Evolutionary conservation across 2,329 filamentous ascomycete species (phyloP), one percentile per base, ranked within the genome.

Genomic region (Zymoseptoria tritici): DNA sequence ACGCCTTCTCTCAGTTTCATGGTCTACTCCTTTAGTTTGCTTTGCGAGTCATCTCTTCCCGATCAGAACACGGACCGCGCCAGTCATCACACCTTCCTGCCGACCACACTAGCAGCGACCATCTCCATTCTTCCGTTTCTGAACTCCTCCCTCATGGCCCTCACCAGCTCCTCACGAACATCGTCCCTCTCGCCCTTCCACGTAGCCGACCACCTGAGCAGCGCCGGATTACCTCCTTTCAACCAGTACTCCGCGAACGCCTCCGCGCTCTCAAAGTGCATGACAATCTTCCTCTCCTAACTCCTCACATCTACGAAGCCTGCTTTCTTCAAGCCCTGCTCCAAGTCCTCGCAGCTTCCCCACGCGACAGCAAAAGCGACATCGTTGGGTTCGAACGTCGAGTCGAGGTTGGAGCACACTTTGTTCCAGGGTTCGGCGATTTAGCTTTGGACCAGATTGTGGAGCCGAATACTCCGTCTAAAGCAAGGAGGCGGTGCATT

Each of bases 181-280:
- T 55, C 56, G 26, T 58, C 56, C 19, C 49, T 49, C 42, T 55
- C 54, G 11, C 58, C 53, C 8, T 55, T 60, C 58, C 60, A 62
- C 2, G 58, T 54, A 3, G 16, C 46, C 52, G 57, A 49, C 56
- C 57, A 55, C 11, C 22, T 49, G 26, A 60, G 9, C 31, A 62
- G 58, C 8, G 53, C 29, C 22, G 60, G 58, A 56, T 62, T 60
- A 19, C 49, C 42, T 26, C 55, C 55, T 24, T 58, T 46, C 5
- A 58, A 16, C 21, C 60, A 60, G 42, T 57, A 60, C 9, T 60
- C 58, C 51, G 53, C 56, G 26, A 57, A 62, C n/a, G 56, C 54
- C 51, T 62, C 57, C n/a, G 49, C 60, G 49, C 52, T 59, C 31
- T 50, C 42, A 21, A 57, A 62, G 21, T 49, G 50, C n/a, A 60